Percentiles rank a stretch among this genome's conserved stretches.
Evolutionary conservation across 2,329 filamentous ascomycete genomes (phyloP).

Genomic region (Aureobasidium sp.): DNA sequence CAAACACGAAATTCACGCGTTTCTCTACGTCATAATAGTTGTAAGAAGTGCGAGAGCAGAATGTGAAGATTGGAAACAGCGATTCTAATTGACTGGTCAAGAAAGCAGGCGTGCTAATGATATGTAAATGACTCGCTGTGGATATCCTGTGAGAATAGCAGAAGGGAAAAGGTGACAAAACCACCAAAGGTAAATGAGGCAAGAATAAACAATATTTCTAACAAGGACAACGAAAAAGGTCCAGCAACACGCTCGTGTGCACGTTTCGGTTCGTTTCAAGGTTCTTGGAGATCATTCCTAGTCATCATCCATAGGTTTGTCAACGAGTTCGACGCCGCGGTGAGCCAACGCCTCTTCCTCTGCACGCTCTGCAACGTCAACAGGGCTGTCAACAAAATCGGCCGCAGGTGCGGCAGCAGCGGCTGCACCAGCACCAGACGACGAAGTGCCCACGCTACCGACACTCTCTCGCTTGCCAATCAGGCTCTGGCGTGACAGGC

Average conservation of each 20-base stretch:
- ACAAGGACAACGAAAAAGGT: background rate
- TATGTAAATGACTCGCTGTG: constrained; percentile 1
- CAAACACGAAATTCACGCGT: background rate
- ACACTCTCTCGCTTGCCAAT: constrained; percentile 31
- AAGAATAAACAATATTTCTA: constrained; percentile 7
- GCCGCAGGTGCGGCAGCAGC: constrained; percentile 25
- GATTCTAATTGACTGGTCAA: background rate
- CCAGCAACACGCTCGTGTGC: constrained; percentile 9
- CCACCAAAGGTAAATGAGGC: background rate
- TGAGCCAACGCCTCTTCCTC: constrained; percentile 26
- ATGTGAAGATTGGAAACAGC: background rate
- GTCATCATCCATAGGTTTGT: constrained; percentile 62
- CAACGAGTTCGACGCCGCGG: constrained; percentile 60
- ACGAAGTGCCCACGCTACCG: constrained; percentile 30
- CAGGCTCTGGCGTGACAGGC: constrained; percentile 30
- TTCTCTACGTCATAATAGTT: background rate
- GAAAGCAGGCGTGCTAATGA: background rate
- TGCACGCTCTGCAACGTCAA: constrained; percentile 22
- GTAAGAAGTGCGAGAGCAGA: background rate
- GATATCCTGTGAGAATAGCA: constrained; percentile 2
- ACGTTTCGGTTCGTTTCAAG: constrained; percentile 13
- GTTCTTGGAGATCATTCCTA: constrained; percentile 12
- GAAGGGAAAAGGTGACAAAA: background rate
- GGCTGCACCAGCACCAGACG: constrained; percentile 25
- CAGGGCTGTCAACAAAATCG: constrained; percentile 19